These are phyloP conservation scores for Cyberlindnera galapagoensis DNA, from an alignment of 805 yeast species.

Conservation along the genomic window DNA sequence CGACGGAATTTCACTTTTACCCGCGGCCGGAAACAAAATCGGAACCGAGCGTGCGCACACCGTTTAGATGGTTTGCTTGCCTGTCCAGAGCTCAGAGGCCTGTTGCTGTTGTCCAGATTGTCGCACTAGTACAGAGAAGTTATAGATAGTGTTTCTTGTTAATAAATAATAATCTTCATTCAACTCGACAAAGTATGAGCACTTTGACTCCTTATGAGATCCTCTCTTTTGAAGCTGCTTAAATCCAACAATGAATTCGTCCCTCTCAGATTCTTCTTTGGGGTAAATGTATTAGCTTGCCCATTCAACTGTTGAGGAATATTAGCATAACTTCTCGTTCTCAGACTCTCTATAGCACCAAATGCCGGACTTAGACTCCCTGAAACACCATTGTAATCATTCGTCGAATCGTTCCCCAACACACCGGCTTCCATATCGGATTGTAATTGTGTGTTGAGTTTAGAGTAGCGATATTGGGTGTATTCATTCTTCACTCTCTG, in stretches of 20 bases:
- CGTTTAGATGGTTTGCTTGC: too few relatives aligned
- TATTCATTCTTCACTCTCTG: conserved; percentile 12
- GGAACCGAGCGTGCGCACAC: too few relatives aligned
- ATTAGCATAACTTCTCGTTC: conserved; percentile 22
- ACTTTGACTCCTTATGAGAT: conserved; percentile 6
- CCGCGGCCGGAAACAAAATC: too few relatives aligned
- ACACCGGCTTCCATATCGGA: conserved; percentile 21
- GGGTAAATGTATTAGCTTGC: conserved; percentile 9
- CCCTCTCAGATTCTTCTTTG: conserved; percentile 13
- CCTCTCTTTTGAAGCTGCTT: conserved; percentile 13
- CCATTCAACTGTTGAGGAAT: conserved; percentile 11
- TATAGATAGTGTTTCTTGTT: too few relatives aligned
- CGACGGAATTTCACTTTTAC: too few relatives aligned
- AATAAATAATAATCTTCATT: too few relatives aligned
- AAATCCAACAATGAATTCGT: conserved; percentile 17
- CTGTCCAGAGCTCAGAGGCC: too few relatives aligned
- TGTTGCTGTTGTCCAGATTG: too few relatives aligned
- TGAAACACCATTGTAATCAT: conserved; percentile 8
- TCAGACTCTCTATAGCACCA: conserved; percentile 11
- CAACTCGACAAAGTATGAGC: conserved; percentile 1
- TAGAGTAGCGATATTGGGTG: conserved; percentile 16
- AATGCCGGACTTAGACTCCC: conserved; percentile 21
- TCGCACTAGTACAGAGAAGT: too few relatives aligned
- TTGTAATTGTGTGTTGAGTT: conserved; percentile 13
- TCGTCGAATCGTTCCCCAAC: conserved; percentile 3